These are phyloP conservation scores for Aspergillus nanangensis DNA, from an alignment of 495 filamentous ascomycete genomes.

Conservation along the genomic window DNA sequence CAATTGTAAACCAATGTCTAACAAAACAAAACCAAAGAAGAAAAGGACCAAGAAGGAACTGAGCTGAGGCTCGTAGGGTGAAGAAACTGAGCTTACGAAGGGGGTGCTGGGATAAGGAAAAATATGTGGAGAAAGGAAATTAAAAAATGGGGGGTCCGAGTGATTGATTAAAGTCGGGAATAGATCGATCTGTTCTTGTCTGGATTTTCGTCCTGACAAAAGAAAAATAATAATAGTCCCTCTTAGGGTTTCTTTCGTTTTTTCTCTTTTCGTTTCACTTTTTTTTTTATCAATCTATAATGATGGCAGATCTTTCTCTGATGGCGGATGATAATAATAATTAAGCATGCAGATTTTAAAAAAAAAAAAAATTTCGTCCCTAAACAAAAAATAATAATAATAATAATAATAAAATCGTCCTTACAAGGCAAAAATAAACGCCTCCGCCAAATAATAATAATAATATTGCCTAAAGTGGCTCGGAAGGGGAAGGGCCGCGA, in stretches of 20 bases:
- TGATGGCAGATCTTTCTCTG: neutral
- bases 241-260: slow-evolving; percentile 6
- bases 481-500: too few relatives aligned
- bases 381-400: too few relatives aligned
- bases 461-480: too few relatives aligned
- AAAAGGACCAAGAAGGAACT: slow-evolving; percentile 2
- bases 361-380: too few relatives aligned
- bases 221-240: neutral
- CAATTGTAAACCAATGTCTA: slow-evolving; percentile 2
- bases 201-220: too few relatives aligned
- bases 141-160: slow-evolving; percentile 8
- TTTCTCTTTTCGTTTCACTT: slow-evolving; percentile 5
- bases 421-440: too few relatives aligned
- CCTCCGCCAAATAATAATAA: too few relatives aligned
- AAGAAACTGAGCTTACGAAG: slow-evolving; percentile 12
- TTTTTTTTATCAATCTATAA: slow-evolving; percentile 1
- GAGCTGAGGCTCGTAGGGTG: slow-evolving; percentile 2
- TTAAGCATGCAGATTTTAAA: too few relatives aligned
- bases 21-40: slow-evolving; percentile 5
- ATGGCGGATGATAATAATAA: slow-evolving; percentile 1
- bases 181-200: slow-evolving; percentile 4
- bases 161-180: slow-evolving; percentile 3
- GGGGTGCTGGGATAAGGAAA: slow-evolving; percentile 12
- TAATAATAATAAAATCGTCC: too few relatives aligned
- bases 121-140: slow-evolving; percentile 17